A percentile compares a stretch with the other conserved stretches of the same genome.
These are phyloP conservation scores for Draba incana DNA, from an alignment of 345 rosid species.

Conservation along the genomic window DNA sequence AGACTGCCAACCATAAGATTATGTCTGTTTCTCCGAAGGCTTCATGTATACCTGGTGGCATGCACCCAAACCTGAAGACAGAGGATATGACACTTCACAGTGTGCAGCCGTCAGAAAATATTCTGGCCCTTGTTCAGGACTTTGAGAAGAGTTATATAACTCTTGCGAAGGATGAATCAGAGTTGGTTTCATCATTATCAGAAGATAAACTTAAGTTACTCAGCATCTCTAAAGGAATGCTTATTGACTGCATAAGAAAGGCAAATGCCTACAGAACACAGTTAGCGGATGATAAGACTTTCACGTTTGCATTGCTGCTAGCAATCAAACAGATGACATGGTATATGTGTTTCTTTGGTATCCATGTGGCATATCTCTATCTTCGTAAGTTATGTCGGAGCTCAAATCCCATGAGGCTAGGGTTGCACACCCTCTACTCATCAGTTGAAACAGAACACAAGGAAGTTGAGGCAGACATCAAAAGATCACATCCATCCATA, in stretches of 20 bases:
- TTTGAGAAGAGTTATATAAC: slow-evolving; percentile 57
- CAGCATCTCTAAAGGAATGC: slow-evolving; percentile 55
- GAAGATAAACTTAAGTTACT: slow-evolving; percentile 50
- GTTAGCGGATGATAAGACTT: slow-evolving; percentile 42
- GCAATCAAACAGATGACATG: slow-evolving; percentile 66
- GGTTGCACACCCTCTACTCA: slow-evolving; percentile 50
- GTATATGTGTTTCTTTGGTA: slow-evolving; percentile 66
- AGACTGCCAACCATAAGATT: slow-evolving; percentile 43
- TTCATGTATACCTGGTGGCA: slow-evolving; percentile 38
- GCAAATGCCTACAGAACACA: slow-evolving; percentile 38
- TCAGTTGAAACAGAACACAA: slow-evolving; percentile 44
- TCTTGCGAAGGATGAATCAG: slow-evolving; percentile 54
- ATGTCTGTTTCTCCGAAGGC: slow-evolving; percentile 35
- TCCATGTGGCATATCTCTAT: slow-evolving; percentile 51
- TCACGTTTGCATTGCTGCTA: slow-evolving; percentile 52
- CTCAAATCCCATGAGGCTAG: slow-evolving; percentile 47
- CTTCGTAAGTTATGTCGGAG: slow-evolving; percentile 52
- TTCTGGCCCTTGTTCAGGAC: slow-evolving; percentile 45
- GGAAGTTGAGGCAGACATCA: slow-evolving; percentile 44
- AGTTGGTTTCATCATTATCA: slow-evolving; percentile 42
- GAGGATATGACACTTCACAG: slow-evolving; percentile 47
- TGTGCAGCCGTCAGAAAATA: slow-evolving; percentile 50
- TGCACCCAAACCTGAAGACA: slow-evolving; percentile 37
- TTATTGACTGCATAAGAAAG: slow-evolving; percentile 53
- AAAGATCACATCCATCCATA: slow-evolving; percentile 56